phyloP scores from a whole-genome alignment of 2,329 filamentous ascomycete species.

The Nothopassalora personata region DNA sequence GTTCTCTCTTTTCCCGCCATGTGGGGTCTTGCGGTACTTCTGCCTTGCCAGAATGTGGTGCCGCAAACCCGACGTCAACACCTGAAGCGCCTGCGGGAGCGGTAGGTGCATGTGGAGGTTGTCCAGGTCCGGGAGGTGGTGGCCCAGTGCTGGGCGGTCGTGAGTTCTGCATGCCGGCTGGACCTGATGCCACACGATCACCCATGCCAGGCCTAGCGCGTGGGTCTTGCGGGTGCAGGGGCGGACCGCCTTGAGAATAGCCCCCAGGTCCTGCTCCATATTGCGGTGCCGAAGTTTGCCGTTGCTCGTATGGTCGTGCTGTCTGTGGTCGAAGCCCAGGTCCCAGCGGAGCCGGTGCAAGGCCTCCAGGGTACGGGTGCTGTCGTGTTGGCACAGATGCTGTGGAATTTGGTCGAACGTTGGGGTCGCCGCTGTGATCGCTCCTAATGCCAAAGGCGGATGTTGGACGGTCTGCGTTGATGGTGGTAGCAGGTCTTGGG shows the following conservation, averaged over 20 bases:
- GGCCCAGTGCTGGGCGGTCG: conserved; percentile 2
- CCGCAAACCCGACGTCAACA: conserved; percentile 39
- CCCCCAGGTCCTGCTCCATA: background rate
- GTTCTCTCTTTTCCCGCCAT: conserved; percentile 6
- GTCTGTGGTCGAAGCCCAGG: conserved; percentile 13
- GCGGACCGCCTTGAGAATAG: conserved; percentile 8
- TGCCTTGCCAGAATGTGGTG: conserved; percentile 40
- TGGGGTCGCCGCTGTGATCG: conserved; percentile 40
- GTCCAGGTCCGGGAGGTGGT: conserved; percentile 13
- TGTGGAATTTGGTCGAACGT: conserved; percentile 31
- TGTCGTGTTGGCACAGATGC: conserved; percentile 8
- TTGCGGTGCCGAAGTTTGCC: conserved; percentile 12
- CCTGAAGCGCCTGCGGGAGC: conserved; percentile 15
- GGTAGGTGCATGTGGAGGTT: conserved; percentile 18
- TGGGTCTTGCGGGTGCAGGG: conserved; percentile 17
- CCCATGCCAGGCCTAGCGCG: conserved; percentile 17
- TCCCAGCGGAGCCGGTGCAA: conserved; percentile 3
- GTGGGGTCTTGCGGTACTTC: conserved; percentile 15
- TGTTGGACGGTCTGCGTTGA: conserved; percentile 45
- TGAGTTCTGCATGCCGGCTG: conserved; percentile 20
- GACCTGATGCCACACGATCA: conserved; percentile 31
- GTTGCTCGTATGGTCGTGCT: conserved; percentile 18
- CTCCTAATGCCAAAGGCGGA: conserved; percentile 40
- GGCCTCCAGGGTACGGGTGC: conserved; percentile 16
- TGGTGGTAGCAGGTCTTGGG: conserved; percentile 34